These are phyloP conservation scores for Fomitopsis schrenkii DNA, from an alignment of 1,284 basidiomycete genomes.

Conservation along the genomic window DNA sequence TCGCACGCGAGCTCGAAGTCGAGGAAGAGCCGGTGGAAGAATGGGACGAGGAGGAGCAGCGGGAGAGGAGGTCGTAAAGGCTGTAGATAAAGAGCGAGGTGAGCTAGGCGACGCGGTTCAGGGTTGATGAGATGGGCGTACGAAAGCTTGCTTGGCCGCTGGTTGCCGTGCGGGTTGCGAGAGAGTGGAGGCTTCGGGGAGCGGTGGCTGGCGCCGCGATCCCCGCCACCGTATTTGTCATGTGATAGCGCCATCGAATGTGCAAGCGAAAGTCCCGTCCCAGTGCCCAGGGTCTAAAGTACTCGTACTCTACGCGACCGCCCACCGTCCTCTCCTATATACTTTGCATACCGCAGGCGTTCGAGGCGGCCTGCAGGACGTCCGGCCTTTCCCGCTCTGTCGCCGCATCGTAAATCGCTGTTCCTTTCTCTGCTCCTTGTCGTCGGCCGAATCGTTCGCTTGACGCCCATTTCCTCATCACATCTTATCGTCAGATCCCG, in stretches of 20 bases:
- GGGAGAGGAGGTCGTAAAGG: background rate
- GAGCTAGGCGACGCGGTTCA: background rate
- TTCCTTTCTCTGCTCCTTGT: background rate
- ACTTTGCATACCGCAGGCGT: background rate
- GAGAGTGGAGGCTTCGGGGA: background rate
- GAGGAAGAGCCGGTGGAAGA: background rate
- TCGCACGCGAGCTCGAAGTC: background rate
- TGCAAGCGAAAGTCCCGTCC: background rate
- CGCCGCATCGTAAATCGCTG: background rate
- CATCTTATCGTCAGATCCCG: background rate
- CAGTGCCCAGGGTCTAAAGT: too few relatives aligned
- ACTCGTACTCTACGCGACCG: background rate
- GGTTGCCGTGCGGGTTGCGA: background rate
- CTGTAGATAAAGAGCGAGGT: background rate
- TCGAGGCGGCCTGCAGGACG: background rate
- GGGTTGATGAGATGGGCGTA: conserved; percentile 1
- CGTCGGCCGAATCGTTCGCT: background rate
- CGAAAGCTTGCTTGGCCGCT: background rate
- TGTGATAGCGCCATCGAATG: background rate
- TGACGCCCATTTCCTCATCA: background rate
- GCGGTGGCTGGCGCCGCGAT: background rate
- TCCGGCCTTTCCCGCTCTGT: background rate
- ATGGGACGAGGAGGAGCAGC: background rate
- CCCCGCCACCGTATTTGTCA: background rate
- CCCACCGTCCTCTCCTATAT: background rate